Percentiles rank a stretch among this genome's conserved stretches.
phyloP scores from a whole-genome alignment of 177 flowering plant genomes.

The Tripterygium wilfordii region DNA sequence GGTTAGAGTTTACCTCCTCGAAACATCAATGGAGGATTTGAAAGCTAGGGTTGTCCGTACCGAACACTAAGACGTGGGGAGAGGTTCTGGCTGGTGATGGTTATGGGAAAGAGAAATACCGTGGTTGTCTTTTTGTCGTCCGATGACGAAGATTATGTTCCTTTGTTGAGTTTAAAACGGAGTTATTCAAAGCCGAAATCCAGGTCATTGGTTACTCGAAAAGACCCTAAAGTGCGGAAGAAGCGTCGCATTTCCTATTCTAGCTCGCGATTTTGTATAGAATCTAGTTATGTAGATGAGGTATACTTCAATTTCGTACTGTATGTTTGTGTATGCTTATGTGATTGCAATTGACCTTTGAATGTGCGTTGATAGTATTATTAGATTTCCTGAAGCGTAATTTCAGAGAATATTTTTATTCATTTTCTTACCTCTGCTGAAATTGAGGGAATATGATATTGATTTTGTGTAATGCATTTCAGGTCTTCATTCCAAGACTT shows the following conservation, averaged over 20 bases:
- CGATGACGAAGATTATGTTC: constrained; percentile 35
- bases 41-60: no score
- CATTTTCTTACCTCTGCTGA: background rate
- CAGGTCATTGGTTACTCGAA: constrained; percentile 19
- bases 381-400: background rate
- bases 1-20: no score
- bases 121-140: constrained; percentile 31
- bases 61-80: no score
- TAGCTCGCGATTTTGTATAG: constrained; percentile 7
- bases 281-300: constrained; percentile 25
- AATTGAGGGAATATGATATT: background rate
- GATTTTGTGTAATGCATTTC: constrained; percentile 27
- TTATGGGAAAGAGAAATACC: constrained; percentile 22
- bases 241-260: constrained; percentile 27
- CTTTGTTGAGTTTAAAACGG: constrained; percentile 9
- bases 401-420: background rate
- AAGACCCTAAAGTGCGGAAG: constrained; percentile 31
- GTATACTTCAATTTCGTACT: constrained; percentile 8
- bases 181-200: constrained; percentile 16
- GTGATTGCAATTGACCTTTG: background rate
- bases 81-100: constrained; percentile 3
- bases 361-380: background rate
- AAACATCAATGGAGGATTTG: no score
- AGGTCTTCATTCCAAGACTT: constrained; percentile 39
- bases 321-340: no score